Evolutionary conservation across 495 filamentous ascomycete genomes (phyloP), one percentile per base, ranked within the genome.

Genomic region (Neurospora sp.): DNA sequence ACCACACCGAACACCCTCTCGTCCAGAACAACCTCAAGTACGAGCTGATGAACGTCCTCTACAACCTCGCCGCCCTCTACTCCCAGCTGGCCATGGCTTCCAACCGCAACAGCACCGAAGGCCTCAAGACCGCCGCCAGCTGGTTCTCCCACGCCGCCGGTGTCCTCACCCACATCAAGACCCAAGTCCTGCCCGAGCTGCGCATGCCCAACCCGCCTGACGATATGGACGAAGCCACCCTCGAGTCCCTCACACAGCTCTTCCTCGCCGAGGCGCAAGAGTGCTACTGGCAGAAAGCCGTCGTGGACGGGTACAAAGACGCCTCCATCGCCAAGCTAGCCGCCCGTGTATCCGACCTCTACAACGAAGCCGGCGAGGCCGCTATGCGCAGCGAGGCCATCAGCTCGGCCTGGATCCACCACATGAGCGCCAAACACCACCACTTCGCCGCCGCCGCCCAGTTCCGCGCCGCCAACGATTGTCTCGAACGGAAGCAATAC

Each of bases 241-340:
- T 99, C 36, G 92, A 94, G 76, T 93, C 93, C 70, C 84, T 98
- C 21, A 90, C 93, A 74, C 87, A 95, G 78, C 86, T 99, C 40
- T 86, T 97, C 69, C 86, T 99, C 1, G 96, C 93, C 17, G 94
- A 99, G 79, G 94, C 90, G 42, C 96, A 99, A 77, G 96, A 99
- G 81, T 98, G 95, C 79, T 98, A 95, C 81, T 99, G 96, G 96
- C 91, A 95, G 71, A 98, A 97, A 79, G 96, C 96, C 3, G 96
- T 97, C 28, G 95, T 94, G 85, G 96, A 98, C 79, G 90, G 90
- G 13, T 88, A 97, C 79, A 97, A 96, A 78, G 96, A 99, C 79
- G 91, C 88, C 11, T 92, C 92, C 0, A 97, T 99, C 71, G 92
- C 96, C 5, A 94, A 94, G 79, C 85, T 99, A 4, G 96, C 96